Evolutionary conservation across 176 grass and related monocot genomes (phyloP).

Genomic region (Pontederia crassipes): DNA sequence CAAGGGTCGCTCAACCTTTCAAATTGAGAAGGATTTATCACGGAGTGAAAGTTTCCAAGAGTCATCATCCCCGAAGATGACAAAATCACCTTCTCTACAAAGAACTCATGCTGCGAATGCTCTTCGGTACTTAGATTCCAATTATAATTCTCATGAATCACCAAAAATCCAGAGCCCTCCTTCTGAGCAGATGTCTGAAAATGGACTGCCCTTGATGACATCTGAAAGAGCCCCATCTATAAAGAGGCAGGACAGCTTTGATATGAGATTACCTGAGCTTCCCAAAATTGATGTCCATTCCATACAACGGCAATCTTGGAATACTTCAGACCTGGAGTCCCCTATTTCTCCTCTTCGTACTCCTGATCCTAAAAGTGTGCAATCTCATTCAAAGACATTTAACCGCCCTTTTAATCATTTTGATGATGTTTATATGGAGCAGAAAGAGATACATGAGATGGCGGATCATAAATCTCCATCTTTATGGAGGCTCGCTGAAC

Average conservation of each 20-base stretch:
- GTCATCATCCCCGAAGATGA: constrained; percentile 80
- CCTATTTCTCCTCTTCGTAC: constrained; percentile 95
- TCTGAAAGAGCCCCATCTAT: constrained; percentile 56
- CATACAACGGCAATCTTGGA: constrained; percentile 70
- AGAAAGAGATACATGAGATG: constrained; percentile 45
- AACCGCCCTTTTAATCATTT: constrained; percentile 69
- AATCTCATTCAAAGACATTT: constrained; percentile 96
- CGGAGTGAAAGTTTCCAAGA: constrained; percentile 70
- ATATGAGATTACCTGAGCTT: constrained; percentile 79
- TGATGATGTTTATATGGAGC: constrained; percentile 55
- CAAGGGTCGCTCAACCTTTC: constrained; percentile 46
- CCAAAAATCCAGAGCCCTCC: constrained; percentile 72
- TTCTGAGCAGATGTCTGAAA: constrained; percentile 62
- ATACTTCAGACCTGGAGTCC: constrained; percentile 85
- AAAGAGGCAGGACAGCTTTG: constrained; percentile 90
- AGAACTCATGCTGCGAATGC: constrained; percentile 60
- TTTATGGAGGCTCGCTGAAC: constrained; percentile 87
- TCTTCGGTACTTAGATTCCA: constrained; percentile 52
- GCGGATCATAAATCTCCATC: constrained; percentile 62
- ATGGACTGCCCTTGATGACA: constrained; percentile 39
- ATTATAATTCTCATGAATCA: constrained; percentile 82
- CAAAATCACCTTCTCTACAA: constrained; percentile 95
- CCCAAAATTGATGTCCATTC: constrained; percentile 88
- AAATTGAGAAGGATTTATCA: constrained; percentile 49
- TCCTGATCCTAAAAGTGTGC: constrained; percentile 88